Evolutionary conservation across 202 grass and related monocot species (phyloP).

Genomic region (Setaria italica): DNA sequence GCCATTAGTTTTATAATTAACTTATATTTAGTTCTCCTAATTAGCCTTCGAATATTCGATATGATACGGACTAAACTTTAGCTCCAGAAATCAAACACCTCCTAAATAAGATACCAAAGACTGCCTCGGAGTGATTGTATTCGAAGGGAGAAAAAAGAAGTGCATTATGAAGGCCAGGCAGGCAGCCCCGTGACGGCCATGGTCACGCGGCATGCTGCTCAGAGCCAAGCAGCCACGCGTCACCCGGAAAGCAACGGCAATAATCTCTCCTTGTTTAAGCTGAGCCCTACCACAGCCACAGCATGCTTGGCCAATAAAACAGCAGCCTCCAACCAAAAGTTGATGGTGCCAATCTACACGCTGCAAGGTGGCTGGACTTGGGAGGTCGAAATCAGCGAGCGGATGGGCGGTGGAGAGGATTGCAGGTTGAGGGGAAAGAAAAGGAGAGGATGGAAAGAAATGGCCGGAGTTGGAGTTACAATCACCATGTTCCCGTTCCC

Average conservation of each 20-base stretch:
- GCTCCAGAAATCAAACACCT: too few species aligned
- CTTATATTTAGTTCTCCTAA: too few species aligned
- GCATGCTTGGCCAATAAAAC: not conserved
- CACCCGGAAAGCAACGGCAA: not conserved
- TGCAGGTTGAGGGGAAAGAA: not conserved
- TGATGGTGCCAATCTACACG: not conserved
- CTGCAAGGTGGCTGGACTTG: constrained; percentile 7
- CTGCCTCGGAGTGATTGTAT: not conserved
- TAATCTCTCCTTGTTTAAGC: not conserved
- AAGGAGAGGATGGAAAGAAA: not conserved
- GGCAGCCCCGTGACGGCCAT: not conserved
- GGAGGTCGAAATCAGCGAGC: constrained; percentile 37
- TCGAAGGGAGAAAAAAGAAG: not conserved
- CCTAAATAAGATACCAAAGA: not conserved
- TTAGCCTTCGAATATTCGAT: too few species aligned
- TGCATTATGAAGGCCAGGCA: not conserved
- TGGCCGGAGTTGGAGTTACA: not conserved
- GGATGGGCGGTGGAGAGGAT: constrained; percentile 20
- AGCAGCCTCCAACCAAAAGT: not conserved
- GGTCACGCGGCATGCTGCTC: not conserved
- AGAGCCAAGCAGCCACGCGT: constrained; percentile 12
- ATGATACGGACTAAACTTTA: too few species aligned
- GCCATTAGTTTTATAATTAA: too few species aligned
- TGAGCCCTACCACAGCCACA: not conserved
- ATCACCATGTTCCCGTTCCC: too few species aligned